Base-by-base conservation (phyloP, 176 grass and related monocot genomes). In the Saccharum spontaneum region DNA sequence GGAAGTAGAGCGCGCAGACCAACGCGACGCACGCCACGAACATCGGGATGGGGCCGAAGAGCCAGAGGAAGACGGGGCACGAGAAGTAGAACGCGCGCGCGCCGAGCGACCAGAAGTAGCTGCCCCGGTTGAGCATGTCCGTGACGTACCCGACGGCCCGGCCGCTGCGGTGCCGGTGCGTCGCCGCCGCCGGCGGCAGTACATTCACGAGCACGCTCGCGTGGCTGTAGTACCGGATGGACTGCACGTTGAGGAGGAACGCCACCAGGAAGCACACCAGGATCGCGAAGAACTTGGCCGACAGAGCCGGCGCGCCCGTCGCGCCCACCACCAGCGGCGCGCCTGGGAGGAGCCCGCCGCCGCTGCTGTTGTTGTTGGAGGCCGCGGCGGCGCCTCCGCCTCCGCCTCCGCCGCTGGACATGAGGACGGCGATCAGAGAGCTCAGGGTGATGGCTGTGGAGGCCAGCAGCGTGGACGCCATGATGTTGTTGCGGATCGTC, bases 401-500 rank as follows among this genome's bases (percentile, higher is more conserved):
- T 28, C 28, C 28, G 28, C 28, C n/a, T n/a, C n/a, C n/a, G 79
- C 33, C 55, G 80, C 84, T 79, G 18, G 89, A 88, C 90, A 98
- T 94, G 85, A 98, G 78, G 7, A 82, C 79, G 40, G 89, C 87
- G 50, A 98, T 88, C 45, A 98, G 65, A 7, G 95, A 92, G 87
- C 92, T 90, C 17, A 98, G 92, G 12, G 82, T 88, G 73, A 95
- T 94, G 20, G 95, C 92, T 1, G 85, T 89, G 2, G 95, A 93
- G 0, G 92, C 95, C 2, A 98, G 82, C 17, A 98, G 71, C 9
- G 95, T 93, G 14, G 91, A 98, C 17, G 95, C 95, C 95, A 98
- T 98, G 80, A 98, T 98, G 85, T 84, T 98, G 87, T 98, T 98
- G 8, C 95, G 87, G 75, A 98, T 86, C 52, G 95, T 98, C 82